Percentiles rank a stretch among this genome's conserved stretches.
phyloP scores from a whole-genome alignment of 2,329 filamentous ascomycete species.

The Plectosphaerella cucumerina region DNA sequence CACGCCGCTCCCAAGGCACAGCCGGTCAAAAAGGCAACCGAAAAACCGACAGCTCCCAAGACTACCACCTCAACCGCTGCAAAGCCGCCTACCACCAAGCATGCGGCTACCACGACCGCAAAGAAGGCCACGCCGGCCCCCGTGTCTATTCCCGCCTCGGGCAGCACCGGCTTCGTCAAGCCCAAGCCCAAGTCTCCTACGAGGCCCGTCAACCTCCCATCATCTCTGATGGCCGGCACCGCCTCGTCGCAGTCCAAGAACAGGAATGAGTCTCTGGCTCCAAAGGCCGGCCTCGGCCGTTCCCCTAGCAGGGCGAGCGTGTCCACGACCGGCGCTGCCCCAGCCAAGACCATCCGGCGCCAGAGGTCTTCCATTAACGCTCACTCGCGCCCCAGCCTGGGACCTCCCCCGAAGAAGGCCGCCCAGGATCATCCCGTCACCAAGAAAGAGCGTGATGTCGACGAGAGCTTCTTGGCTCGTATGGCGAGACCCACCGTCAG shows the following conservation, averaged over 20 bases:
- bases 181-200: slow-evolving; percentile 66
- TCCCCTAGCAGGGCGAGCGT: slow-evolving; percentile 42
- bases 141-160: slow-evolving; percentile 31
- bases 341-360: slow-evolving; percentile 30
- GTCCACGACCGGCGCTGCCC: slow-evolving; percentile 18
- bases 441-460: slow-evolving; percentile 51
- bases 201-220: slow-evolving; percentile 60
- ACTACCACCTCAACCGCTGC: slow-evolving; percentile 21
- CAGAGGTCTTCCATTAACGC: slow-evolving; percentile 38
- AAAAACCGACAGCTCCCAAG: slow-evolving; percentile 27
- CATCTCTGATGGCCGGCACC: slow-evolving; percentile 66
- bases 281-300: slow-evolving; percentile 27
- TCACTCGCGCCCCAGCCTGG: slow-evolving; percentile 48
- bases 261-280: slow-evolving; percentile 18
- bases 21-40: slow-evolving; percentile 15
- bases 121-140: slow-evolving; percentile 37
- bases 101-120: slow-evolving; percentile 13
- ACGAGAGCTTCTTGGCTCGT: slow-evolving; percentile 70
- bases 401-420: slow-evolving; percentile 54
- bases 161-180: slow-evolving; percentile 45
- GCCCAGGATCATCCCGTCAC: slow-evolving; percentile 41
- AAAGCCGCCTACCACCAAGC: slow-evolving; percentile 22
- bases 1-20: slow-evolving; percentile 13
- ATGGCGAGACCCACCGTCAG: slow-evolving; percentile 76
- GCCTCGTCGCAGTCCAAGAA: slow-evolving; percentile 64